Conservation (phyloP, 257 asterid species). For the Solanum corneliomulleri region DNA sequence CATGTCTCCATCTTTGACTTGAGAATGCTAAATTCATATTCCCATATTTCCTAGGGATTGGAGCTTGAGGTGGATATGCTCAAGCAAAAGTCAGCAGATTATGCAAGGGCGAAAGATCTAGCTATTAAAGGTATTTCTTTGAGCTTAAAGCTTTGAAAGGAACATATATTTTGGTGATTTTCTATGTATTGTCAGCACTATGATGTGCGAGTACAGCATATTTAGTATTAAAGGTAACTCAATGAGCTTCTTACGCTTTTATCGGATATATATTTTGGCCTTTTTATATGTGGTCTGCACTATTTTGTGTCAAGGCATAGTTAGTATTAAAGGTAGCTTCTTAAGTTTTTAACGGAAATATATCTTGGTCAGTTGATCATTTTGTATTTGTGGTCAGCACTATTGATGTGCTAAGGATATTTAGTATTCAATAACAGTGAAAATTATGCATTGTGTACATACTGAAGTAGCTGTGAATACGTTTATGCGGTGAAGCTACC, state of each 20-base stretch:
- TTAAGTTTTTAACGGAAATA: not conserved
- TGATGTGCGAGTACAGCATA: not conserved
- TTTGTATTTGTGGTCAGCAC: not conserved
- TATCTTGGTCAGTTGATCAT: not conserved
- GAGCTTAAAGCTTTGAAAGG: not conserved
- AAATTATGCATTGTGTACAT: not conserved
- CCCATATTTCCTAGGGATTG: conserved; percentile 25
- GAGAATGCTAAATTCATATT: not conserved
- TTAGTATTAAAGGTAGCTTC: not conserved
- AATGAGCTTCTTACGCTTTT: not conserved
- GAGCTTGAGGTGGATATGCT: conserved; percentile 69
- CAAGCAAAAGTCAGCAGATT: conserved; percentile 56
- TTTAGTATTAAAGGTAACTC: not conserved
- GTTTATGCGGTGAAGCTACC: not conserved
- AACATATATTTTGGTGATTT: not conserved
- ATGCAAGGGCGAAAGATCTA: conserved; percentile 71
- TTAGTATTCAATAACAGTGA: not conserved
- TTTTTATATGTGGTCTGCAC: not conserved
- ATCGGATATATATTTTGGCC: not conserved
- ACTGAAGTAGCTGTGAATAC: not conserved
- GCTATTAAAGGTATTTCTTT: conserved; percentile 54
- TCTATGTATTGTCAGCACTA: not conserved
- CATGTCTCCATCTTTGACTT: not conserved
- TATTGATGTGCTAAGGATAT: not conserved
- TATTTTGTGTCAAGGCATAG: not conserved